These are phyloP conservation scores for Mimosa pudica DNA, from an alignment of 306 rosid species.

Conservation along the genomic window DNA sequence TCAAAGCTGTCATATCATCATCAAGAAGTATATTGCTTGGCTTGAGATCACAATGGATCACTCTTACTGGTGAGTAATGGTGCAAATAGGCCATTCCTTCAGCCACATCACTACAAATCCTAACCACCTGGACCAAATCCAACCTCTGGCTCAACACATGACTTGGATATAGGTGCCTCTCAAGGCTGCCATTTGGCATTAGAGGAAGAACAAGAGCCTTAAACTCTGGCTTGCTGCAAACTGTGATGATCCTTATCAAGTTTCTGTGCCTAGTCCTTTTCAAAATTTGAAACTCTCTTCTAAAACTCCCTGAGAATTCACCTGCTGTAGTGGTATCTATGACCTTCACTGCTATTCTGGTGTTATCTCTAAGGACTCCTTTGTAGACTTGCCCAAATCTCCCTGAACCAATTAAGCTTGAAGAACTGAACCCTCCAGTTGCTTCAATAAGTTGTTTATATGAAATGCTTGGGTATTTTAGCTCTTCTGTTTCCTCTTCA, in stretches of 20 bases:
- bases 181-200: constrained; percentile 88
- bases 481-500: constrained; percentile 57
- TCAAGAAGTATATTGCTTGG: constrained; percentile 92
- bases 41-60: constrained; percentile 90
- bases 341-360: constrained; percentile 86
- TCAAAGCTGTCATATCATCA: constrained; percentile 79
- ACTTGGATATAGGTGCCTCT: constrained; percentile 72
- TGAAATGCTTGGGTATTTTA: constrained; percentile 73
- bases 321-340: constrained; percentile 49
- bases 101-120: constrained; percentile 83
- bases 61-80: constrained; percentile 77
- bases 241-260: constrained; percentile 79
- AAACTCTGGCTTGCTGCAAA: constrained; percentile 71
- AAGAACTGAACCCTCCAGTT: constrained; percentile 73
- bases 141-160: constrained; percentile 48
- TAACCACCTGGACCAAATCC: constrained; percentile 67
- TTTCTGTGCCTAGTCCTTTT: constrained; percentile 78
- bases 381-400: constrained; percentile 78
- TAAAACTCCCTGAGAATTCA: constrained; percentile 72
- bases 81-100: constrained; percentile 90
- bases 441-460: constrained; percentile 72
- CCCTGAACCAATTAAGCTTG: constrained; percentile 80
- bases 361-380: constrained; percentile 73
- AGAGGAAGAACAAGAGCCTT: constrained; percentile 93
- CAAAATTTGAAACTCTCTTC: constrained; percentile 76